These are phyloP conservation scores for Hibiscus trionum DNA, from an alignment of 345 rosid species.

Conservation along the genomic window DNA sequence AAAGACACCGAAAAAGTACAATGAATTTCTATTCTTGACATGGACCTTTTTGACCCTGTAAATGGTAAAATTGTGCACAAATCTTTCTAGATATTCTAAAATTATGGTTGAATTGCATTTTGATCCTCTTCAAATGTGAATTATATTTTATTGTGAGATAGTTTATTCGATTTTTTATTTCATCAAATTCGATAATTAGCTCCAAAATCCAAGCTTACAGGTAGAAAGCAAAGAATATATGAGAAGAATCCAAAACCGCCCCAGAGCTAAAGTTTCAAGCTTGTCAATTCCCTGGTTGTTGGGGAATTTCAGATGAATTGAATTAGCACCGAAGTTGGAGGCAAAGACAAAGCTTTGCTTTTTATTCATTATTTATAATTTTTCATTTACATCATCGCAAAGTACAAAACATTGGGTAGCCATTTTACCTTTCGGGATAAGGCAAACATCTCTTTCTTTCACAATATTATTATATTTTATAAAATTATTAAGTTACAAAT, in stretches of 20 bases:
- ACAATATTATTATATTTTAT: not conserved
- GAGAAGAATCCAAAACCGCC: slow-evolving; percentile 1
- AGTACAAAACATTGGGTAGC: not conserved
- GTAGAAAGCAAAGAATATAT: not conserved
- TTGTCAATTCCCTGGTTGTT: not conserved
- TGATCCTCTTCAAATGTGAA: too few relatives aligned
- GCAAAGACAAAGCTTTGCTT: slow-evolving; percentile 5
- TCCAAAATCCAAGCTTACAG: not conserved
- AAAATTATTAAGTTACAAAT: not conserved
- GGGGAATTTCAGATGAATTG: slow-evolving; percentile 2
- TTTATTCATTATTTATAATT: not conserved
- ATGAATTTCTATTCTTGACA: too few relatives aligned
- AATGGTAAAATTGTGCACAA: too few relatives aligned
- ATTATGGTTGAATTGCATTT: too few relatives aligned
- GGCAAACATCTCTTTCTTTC: slow-evolving; percentile 13
- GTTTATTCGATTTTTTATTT: not conserved
- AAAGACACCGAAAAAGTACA: too few relatives aligned
- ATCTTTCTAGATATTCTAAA: too few relatives aligned
- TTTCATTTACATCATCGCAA: not conserved
- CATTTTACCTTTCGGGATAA: slow-evolving; percentile 8
- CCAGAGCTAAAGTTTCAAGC: not conserved
- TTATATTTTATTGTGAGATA: not conserved
- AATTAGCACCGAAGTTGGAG: not conserved
- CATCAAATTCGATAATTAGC: not conserved
- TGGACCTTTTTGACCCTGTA: too few relatives aligned